Evolutionary conservation across 2,329 filamentous ascomycete genomes (phyloP).

Genomic region (Alternaria infectoria): DNA sequence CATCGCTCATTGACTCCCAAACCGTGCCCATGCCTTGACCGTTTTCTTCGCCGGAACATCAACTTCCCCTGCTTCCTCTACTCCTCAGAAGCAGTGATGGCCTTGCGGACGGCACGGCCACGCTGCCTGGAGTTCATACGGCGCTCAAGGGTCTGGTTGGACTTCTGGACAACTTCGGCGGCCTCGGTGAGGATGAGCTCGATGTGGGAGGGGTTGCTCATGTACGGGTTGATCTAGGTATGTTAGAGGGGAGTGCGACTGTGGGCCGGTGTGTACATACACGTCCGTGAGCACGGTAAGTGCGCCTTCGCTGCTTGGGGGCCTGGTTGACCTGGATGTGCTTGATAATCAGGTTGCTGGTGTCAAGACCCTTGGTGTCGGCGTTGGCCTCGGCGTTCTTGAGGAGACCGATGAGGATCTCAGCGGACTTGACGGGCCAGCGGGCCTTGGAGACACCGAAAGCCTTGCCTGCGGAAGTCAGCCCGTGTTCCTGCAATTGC

Average conservation of each 20-base stretch:
- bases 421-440: slow-evolving; percentile 99
- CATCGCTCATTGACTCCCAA: slow-evolving; percentile 50
- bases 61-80: slow-evolving; percentile 13
- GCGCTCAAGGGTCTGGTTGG: slow-evolving; percentile 69
- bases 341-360: slow-evolving; percentile 96
- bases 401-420: slow-evolving; percentile 95
- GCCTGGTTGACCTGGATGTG: slow-evolving; percentile 99
- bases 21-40: slow-evolving; percentile 45
- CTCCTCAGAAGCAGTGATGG: slow-evolving; percentile 62
- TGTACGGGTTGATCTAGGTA: slow-evolving; percentile 97
- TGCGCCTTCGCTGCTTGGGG: slow-evolving; percentile 98
- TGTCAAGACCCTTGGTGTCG: slow-evolving; percentile 66
- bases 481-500: slow-evolving; percentile 14
- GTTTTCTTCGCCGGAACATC: slow-evolving; percentile 32
- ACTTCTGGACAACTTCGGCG: slow-evolving; percentile 95
- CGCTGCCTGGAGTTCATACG: slow-evolving; percentile 93
- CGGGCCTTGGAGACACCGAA: slow-evolving; percentile 97
- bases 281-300: slow-evolving; percentile 99
- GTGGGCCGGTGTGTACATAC: slow-evolving; percentile 68
- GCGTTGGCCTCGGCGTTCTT: slow-evolving; percentile 56
- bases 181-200: slow-evolving; percentile 99
- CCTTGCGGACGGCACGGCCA: slow-evolving; percentile 68
- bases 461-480: slow-evolving; percentile 79
- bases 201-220: slow-evolving; percentile 99
- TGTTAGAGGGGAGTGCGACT: slow-evolving; percentile 13